phyloP scores from a whole-genome alignment of 495 filamentous ascomycete genomes.

The Letharia columbiana region DNA sequence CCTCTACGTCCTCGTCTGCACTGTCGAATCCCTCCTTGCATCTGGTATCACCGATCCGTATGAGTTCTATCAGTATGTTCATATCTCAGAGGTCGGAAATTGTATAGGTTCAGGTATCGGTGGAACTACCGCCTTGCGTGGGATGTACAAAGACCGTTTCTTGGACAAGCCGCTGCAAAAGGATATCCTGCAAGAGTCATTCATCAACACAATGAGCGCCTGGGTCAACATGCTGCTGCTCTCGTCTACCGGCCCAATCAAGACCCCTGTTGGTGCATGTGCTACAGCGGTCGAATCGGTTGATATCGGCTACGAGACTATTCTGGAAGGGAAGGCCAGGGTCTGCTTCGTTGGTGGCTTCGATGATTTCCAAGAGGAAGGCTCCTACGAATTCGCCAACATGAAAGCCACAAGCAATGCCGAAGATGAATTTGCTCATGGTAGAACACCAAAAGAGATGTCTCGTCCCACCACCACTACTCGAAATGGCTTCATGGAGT shows the following conservation, averaged over 20 bases:
- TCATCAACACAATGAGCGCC: constrained; percentile 99
- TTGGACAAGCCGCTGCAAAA: constrained; percentile 97
- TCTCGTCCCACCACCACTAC: constrained; percentile 95
- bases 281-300: constrained; percentile 95
- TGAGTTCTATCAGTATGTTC: constrained; percentile 99
- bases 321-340: constrained; percentile 92
- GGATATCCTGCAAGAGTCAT: constrained; percentile 97
- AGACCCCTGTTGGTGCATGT: constrained; percentile 96
- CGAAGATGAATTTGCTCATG: constrained; percentile 89
- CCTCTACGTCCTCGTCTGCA: constrained; percentile 86
- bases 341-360: constrained; percentile 97
- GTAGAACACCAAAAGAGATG: constrained; percentile 94
- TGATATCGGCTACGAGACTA: constrained; percentile 96
- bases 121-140: constrained; percentile 80
- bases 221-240: constrained; percentile 99
- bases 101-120: constrained; percentile 97
- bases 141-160: constrained; percentile 98
- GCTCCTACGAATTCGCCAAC: constrained; percentile 98
- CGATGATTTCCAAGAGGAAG: constrained; percentile 98
- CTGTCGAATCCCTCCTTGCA: constrained; percentile 79
- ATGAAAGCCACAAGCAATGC: constrained; percentile 99
- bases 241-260: constrained; percentile 96
- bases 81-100: constrained; percentile 96
- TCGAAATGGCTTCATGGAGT: constrained; percentile 98
- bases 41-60: constrained; percentile 99